phyloP scores from a whole-genome alignment of 2,329 filamentous ascomycete genomes.

The Monosporascus sp. region DNA sequence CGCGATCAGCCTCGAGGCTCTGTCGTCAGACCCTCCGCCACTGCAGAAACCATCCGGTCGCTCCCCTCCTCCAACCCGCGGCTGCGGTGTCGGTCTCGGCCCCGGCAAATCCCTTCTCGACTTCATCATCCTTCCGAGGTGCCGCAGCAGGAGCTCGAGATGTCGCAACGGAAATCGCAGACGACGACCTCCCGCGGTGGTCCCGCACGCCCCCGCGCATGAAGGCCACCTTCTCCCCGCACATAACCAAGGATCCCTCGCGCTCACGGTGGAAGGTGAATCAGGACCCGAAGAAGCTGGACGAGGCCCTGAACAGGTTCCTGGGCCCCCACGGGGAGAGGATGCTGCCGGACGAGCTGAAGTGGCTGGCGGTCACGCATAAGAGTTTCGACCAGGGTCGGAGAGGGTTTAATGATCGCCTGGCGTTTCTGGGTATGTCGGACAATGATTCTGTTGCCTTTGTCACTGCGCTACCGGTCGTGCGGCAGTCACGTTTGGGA shows the following conservation, averaged over 20 bases:
- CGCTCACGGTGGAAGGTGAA: conserved; percentile 65
- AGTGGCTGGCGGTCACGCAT: conserved; percentile 95
- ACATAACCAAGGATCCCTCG: conserved; percentile 47
- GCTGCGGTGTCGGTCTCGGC: neutral
- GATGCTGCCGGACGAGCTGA: conserved; percentile 81
- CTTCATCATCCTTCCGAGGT: conserved; percentile 11
- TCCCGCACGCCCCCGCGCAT: conserved; percentile 62
- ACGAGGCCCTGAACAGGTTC: conserved; percentile 71
- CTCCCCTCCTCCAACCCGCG: conserved; percentile 6
- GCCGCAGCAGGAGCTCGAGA: neutral
- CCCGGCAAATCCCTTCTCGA: conserved; percentile 13
- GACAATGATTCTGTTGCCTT: neutral
- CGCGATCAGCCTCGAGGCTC: conserved; percentile 27
- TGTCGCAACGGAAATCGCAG: conserved; percentile 4
- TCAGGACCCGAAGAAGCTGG: conserved; percentile 64
- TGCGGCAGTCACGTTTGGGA: neutral
- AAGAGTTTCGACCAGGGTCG: conserved; percentile 97
- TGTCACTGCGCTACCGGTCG: neutral
- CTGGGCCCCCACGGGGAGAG: conserved; percentile 68
- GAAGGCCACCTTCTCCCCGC: conserved; percentile 64
- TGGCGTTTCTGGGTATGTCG: conserved; percentile 76
- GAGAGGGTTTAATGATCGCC: conserved; percentile 87
- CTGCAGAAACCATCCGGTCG: conserved; percentile 17
- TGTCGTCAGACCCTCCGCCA: conserved; percentile 27
- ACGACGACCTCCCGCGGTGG: conserved; percentile 54